phyloP scores from a whole-genome alignment of 352 stramenopile genomes.

The Globisporangium solare region DNA sequence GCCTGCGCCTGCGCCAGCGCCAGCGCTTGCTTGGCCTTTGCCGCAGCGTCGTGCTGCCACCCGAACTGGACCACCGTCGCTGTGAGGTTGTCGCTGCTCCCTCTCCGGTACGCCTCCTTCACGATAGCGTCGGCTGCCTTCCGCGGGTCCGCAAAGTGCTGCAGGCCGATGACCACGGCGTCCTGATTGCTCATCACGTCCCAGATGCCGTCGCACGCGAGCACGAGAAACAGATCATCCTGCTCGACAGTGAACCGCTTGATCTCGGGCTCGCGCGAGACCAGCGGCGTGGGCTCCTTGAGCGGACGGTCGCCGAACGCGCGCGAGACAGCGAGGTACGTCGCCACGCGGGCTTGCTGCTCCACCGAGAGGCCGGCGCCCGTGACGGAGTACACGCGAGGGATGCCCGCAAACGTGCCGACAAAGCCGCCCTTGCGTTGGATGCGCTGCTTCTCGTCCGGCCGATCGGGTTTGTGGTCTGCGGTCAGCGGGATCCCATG shows the following conservation, averaged over 20 bases:
- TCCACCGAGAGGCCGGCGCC: constrained; percentile 30
- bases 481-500: constrained; percentile 34
- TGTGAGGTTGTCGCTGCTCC: constrained; percentile 56
- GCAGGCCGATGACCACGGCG: constrained; percentile 38
- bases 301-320: constrained; percentile 57
- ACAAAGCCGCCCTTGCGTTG: constrained; percentile 47
- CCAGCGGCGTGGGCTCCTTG: constrained; percentile 35
- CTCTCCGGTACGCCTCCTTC: constrained; percentile 46
- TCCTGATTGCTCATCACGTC: constrained; percentile 61
- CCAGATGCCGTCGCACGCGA: constrained; percentile 64
- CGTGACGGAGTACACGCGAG: constrained; percentile 47
- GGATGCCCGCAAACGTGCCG: constrained; percentile 33
- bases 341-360: constrained; percentile 23
- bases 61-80: constrained; percentile 46
- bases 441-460: constrained; percentile 47
- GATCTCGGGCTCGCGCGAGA: constrained; percentile 55
- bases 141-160: constrained; percentile 35
- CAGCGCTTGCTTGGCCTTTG: constrained; percentile 19
- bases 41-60: constrained; percentile 23
- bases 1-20: constrained; percentile 2
- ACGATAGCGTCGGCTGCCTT: constrained; percentile 43
- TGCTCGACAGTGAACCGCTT: constrained; percentile 23
- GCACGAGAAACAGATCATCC: constrained; percentile 50
- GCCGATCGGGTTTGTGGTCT: constrained; percentile 55
- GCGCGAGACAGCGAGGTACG: constrained; percentile 51